Evolutionary conservation across 2,329 filamentous ascomycete species (phyloP).

Genomic region (Penicillium italicum): DNA sequence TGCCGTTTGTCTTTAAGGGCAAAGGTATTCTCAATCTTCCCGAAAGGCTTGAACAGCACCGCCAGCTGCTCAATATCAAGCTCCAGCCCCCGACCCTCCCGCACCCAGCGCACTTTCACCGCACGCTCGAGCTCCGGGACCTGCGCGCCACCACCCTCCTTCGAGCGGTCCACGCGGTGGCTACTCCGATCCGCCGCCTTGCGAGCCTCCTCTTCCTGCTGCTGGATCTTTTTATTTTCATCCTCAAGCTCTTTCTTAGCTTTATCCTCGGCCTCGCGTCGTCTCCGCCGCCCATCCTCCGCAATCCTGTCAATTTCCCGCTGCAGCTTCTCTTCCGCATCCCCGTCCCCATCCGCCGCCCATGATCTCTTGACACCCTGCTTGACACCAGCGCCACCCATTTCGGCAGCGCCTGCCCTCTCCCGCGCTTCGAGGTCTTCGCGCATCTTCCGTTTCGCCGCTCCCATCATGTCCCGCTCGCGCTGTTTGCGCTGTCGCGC

Average conservation of each 20-base stretch:
- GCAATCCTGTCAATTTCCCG: constrained; percentile 53
- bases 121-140: constrained; percentile 56
- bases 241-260: constrained; percentile 46
- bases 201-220: constrained; percentile 45
- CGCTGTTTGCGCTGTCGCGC: constrained; percentile 66
- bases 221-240: constrained; percentile 35
- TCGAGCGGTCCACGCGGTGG: constrained; percentile 34
- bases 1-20: constrained; percentile 57
- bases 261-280: constrained; percentile 48
- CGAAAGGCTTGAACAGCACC: constrained; percentile 52
- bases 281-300: constrained; percentile 52
- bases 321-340: constrained; percentile 50
- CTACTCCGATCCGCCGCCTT: constrained; percentile 34
- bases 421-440: constrained; percentile 83
- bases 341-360: constrained; percentile 36
- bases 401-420: constrained; percentile 45
- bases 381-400: constrained; percentile 34
- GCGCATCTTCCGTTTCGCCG: constrained; percentile 69
- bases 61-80: constrained; percentile 49
- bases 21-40: constrained; percentile 54
- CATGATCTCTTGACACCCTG: constrained; percentile 59
- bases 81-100: constrained; percentile 45
- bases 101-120: constrained; percentile 55
- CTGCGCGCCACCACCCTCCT: constrained; percentile 39
- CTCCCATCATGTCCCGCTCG: constrained; percentile 70